Evolutionary conservation across 352 stramenopile species (phyloP), one percentile per base, ranked within the genome.

Genomic region (Phytophthora multivora): DNA sequence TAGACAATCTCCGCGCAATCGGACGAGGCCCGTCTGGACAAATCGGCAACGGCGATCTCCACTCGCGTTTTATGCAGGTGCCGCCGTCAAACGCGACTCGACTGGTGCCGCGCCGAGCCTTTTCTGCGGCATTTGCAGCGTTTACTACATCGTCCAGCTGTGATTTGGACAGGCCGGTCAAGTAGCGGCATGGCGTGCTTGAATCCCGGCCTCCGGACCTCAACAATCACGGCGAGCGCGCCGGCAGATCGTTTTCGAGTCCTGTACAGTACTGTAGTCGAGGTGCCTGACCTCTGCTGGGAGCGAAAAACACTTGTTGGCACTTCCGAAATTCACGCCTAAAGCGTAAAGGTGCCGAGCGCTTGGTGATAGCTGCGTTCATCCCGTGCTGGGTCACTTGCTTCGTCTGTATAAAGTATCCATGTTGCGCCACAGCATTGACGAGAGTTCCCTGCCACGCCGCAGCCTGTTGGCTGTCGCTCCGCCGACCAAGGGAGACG

Each of bases 391-490:
- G 28, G 8, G 28, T 13, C 30, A 30, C 23, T 55, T 38, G 45
- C 36, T 52, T 50, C 42, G 48, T 52, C 43, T 63, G 45, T 39
- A 42, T 35, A 55, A 21, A 43, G 51, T 43, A 59, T 68, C 51
- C 64, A 65, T 72, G 58, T 41, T 72, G 58, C 64, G 64, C 46
- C 49, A 51, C 36, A 71, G 63, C 41, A 60, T 71, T 51, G 63
- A 69, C 28, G 59, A 69, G 42, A 65, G 48, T 13, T 51, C 51
- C 1, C 28, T 69, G 47, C 51, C 59, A 40, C 63, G 63, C 15
- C 63, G 63, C 16, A 71, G 63, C 25, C 43, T 67, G 3, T 30
- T 71, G 40, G 52, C 56, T 28, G 21, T 13, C 2, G 19, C 28
- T 19, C 47, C 46, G 4, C 35, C 30, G 8, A 23, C 40, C 21